phyloP scores from a whole-genome alignment of 805 yeast species.

The Candida wancherniae region DNA sequence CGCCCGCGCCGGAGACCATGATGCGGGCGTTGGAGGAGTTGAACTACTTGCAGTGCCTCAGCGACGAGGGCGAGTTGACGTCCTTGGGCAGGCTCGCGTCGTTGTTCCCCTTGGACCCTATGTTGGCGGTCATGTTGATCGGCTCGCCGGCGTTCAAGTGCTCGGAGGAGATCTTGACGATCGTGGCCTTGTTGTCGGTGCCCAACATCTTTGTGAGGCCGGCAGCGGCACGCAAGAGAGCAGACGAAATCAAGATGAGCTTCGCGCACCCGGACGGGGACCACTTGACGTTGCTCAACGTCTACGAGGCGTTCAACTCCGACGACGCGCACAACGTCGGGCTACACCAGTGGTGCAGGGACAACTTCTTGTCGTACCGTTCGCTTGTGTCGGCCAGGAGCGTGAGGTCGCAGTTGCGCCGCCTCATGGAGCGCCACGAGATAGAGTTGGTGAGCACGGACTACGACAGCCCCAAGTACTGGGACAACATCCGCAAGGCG shows the following conservation, averaged over 20 bases:
- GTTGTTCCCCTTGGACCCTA: conserved; percentile 92
- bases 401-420: conserved; percentile 75
- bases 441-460: conserved; percentile 68
- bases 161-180: conserved; percentile 81
- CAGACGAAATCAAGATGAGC: conserved; percentile 82
- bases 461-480: conserved; percentile 53
- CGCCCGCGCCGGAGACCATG: conserved; percentile 99
- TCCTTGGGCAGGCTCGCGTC: conserved; percentile 87
- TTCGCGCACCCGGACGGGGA: conserved; percentile 96
- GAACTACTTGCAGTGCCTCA: conserved; percentile 82
- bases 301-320: conserved; percentile 73
- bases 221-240: conserved; percentile 75
- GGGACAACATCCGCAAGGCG: conserved; percentile 79
- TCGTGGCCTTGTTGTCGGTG: conserved; percentile 86
- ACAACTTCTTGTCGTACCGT: conserved; percentile 78
- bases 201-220: conserved; percentile 96
- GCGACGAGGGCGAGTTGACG: conserved; percentile 88
- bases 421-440: conserved; percentile 79
- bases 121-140: conserved; percentile 88
- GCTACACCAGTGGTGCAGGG: conserved; percentile 82
- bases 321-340: conserved; percentile 69
- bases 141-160: conserved; percentile 82
- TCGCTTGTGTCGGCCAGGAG: conserved; percentile 82
- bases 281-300: conserved; percentile 85
- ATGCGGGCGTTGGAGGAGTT: conserved; percentile 97